Evolutionary conservation across 2,329 filamentous ascomycete genomes (phyloP), one percentile per base, ranked within the genome.

Genomic region (Arthrobotrys megalospora): DNA sequence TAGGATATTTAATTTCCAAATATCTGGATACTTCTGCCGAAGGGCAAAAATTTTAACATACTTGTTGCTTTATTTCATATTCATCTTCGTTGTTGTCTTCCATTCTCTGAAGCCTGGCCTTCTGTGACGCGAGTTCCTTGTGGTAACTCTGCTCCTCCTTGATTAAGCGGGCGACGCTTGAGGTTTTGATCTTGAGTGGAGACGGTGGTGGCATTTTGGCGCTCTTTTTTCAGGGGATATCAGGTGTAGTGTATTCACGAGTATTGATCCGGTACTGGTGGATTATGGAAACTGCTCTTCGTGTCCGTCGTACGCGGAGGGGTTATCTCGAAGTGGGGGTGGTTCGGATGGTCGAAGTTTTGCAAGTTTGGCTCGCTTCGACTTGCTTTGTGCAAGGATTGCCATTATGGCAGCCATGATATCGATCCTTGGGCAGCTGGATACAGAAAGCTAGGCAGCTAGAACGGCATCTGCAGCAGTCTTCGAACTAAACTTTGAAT

Each of bases 61-160:
- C 96, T 89, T 97, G 92, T 84, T 99, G 95, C 85, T 91, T 96
- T 82, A 98, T 97, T 81, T 90, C 90, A 79, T 92, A 92, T 7
- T 89, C 88, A 66, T 88, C 87, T 14, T 84, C 85, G 2, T 85
- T 84, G 48, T 86, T 84, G 36, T 89, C 84, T 81, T 92, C 90
- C 16, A 97, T 87, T 83, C 90, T 89, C 84, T 88, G 86, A 80
- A 96, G 88, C 71, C 92, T 89, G 79, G 88, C 88, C 81, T 92
- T 88, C 84, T 98, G 94, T 80, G 91, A 87, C 80, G 88, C 86
- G 19, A 94, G 88, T 85, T 99, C 96, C 83, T 92, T 92, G 87
- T 94, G 92, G 86, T 99, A 98, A 82, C 91, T 95, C 45, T 89
- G 87, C 85, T 97, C 93, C 85, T 99, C 96, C 85, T 97, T 97